A percentile compares a stretch with the other conserved stretches of the same genome.
These are phyloP conservation scores for Favolaschia claudopus DNA, from an alignment of 768 basidiomycete genomes.

Conservation along the genomic window DNA sequence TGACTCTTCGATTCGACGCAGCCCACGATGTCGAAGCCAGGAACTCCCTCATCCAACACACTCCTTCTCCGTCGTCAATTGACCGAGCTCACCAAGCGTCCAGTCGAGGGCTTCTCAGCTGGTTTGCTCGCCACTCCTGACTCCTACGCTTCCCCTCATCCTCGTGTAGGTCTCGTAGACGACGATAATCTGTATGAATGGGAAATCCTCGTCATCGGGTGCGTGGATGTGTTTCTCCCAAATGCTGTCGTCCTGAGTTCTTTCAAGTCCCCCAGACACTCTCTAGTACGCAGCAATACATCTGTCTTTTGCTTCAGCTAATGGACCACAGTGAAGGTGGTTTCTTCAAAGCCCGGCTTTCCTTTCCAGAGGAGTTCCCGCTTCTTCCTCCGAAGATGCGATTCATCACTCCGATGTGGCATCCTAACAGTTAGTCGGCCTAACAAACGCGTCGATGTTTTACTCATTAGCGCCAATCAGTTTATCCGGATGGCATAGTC, in stretches of 20 bases:
- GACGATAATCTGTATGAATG: constrained; percentile 96
- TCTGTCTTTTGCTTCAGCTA: constrained; percentile 8
- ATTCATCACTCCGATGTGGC: constrained; percentile 96
- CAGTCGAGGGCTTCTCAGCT: constrained; percentile 97
- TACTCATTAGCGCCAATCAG: constrained; percentile 49
- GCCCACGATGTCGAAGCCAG: constrained; percentile 54
- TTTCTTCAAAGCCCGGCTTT: constrained; percentile 89
- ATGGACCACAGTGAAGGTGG: constrained; percentile 81
- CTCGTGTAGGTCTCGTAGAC: constrained; percentile 81
- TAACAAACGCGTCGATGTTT: background rate
- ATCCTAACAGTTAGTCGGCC: constrained; percentile 86
- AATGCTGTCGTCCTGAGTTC: constrained; percentile 24
- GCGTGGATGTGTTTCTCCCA: constrained; percentile 33
- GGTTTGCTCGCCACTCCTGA: constrained; percentile 52
- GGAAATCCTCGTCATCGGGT: constrained; percentile 97
- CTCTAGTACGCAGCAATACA: constrained; percentile 70
- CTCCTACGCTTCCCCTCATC: constrained; percentile 35
- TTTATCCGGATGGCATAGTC: constrained; percentile 91
- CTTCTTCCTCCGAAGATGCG: constrained; percentile 94
- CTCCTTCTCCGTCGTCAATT: constrained; percentile 83
- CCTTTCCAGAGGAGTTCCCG: constrained; percentile 92
- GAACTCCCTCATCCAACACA: constrained; percentile 49
- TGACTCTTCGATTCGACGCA: too few relatives aligned
- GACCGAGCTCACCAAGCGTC: constrained; percentile 86
- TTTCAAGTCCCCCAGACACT: constrained; percentile 84